phyloP scores from a whole-genome alignment of 352 stramenopile genomes.

The Pythium periplocum region DNA sequence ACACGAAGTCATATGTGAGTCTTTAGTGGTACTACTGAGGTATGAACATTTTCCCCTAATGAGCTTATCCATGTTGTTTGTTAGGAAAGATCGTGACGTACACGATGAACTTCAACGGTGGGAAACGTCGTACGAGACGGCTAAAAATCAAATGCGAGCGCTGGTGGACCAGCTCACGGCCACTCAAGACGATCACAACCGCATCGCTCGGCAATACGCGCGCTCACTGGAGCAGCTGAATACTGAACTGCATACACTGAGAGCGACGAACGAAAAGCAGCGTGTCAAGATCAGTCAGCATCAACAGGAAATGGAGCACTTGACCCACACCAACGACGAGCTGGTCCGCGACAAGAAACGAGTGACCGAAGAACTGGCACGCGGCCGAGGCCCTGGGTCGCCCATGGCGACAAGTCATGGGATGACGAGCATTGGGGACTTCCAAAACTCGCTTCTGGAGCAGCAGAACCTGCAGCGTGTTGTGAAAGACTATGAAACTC shows the following conservation, averaged over 20 bases:
- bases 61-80: too few relatives aligned
- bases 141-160: constrained; percentile 22
- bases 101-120: constrained; percentile 31
- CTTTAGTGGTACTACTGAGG: too few relatives aligned
- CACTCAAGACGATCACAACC: constrained; percentile 23
- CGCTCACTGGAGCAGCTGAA: constrained; percentile 27
- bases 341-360: constrained; percentile 23
- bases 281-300: constrained; percentile 8
- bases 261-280: constrained; percentile 7
- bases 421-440: too few relatives aligned
- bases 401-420: neutral
- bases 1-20: constrained; percentile 30
- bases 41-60: too few relatives aligned
- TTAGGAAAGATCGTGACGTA: constrained; percentile 27
- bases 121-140: constrained; percentile 18
- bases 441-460: constrained; percentile 9
- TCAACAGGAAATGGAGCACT: constrained; percentile 12
- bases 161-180: constrained; percentile 27
- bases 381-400: constrained; percentile 3
- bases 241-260: constrained; percentile 15
- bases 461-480: constrained; percentile 46
- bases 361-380: constrained; percentile 16
- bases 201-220: constrained; percentile 29
- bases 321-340: constrained; percentile 16
- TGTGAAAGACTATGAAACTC: constrained; percentile 46